These are phyloP conservation scores for Nepenthes mirabilis DNA, from an alignment of 148 eudicot genomes.

Conservation along the genomic window DNA sequence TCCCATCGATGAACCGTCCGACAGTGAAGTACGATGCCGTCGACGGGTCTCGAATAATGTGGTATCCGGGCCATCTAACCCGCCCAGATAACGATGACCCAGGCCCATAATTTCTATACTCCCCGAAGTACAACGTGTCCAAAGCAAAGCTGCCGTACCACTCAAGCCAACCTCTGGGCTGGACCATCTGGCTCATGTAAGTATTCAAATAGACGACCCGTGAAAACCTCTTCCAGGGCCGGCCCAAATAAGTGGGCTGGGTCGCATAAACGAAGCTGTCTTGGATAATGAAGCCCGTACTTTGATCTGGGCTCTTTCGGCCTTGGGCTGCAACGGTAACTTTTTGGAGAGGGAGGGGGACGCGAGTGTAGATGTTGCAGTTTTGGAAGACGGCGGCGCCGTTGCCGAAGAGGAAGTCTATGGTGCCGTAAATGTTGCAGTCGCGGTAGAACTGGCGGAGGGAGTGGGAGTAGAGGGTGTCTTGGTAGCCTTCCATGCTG, in stretches of 20 bases:
- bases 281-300: slow-evolving; percentile 67
- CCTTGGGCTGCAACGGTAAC: slow-evolving; percentile 83
- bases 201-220: slow-evolving; percentile 64
- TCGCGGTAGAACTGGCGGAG: slow-evolving; percentile 89
- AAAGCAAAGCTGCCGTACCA: slow-evolving; percentile 74
- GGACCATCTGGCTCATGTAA: slow-evolving; percentile 45
- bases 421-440: slow-evolving; percentile 67
- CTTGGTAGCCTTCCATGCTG: slow-evolving; percentile 89
- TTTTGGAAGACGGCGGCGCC: slow-evolving; percentile 78
- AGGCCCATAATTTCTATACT: slow-evolving; percentile 74
- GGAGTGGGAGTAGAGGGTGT: slow-evolving; percentile 80
- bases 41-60: slow-evolving; percentile 28
- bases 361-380: slow-evolving; percentile 49
- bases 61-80: slow-evolving; percentile 84
- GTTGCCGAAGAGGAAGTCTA: slow-evolving; percentile 88
- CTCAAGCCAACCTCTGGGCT: slow-evolving; percentile 90
- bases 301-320: slow-evolving; percentile 62
- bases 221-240: slow-evolving; percentile 86
- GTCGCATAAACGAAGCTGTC: slow-evolving; percentile 51
- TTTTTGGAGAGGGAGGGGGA: slow-evolving; percentile 56
- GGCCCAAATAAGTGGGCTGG: slow-evolving; percentile 62
- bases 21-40: slow-evolving; percentile 57
- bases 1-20: slow-evolving; percentile 46
- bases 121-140: slow-evolving; percentile 65
- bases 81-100: slow-evolving; percentile 45